Conservation (phyloP, 2,329 filamentous ascomycete genomes). For the Ceratocystis albifundus region DNA sequence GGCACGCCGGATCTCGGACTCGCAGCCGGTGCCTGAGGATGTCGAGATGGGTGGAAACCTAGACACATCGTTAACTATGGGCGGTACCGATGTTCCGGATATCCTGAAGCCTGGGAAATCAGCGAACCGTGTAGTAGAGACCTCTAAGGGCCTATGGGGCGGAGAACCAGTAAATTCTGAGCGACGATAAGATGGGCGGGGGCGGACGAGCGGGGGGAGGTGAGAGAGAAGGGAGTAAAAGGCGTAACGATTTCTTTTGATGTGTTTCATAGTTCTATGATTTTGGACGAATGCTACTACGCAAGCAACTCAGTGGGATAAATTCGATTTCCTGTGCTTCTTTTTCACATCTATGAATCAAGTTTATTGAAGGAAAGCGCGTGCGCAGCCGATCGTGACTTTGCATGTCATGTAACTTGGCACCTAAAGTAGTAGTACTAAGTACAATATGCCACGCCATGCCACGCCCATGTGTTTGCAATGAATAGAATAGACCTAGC, state of each 20-base stretch:
- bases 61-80: conserved; percentile 23
- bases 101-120: conserved; percentile 44
- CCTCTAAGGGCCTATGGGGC: conserved; percentile 52
- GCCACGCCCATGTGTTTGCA: too few species aligned
- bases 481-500: too few species aligned
- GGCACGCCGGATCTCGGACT: conserved; percentile 7
- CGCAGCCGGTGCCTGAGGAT: conserved; percentile 20
- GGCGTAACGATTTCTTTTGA: background rate
- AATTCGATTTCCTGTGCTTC: too few species aligned
- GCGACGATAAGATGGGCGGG: conserved; percentile 11
- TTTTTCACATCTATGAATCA: too few species aligned
- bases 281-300: too few species aligned
- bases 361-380: too few species aligned
- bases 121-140: conserved; percentile 49
- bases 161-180: conserved; percentile 27
- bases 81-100: conserved; percentile 36
- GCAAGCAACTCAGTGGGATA: too few species aligned
- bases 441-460: too few species aligned
- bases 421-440: too few species aligned
- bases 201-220: background rate
- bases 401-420: too few species aligned
- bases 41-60: conserved; percentile 22
- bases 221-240: background rate
- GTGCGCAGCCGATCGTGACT: too few species aligned
- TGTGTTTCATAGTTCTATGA: too few species aligned